Conservation (phyloP, 2,329 filamentous ascomycete species). For the Cytospora paraplurivora region DNA sequence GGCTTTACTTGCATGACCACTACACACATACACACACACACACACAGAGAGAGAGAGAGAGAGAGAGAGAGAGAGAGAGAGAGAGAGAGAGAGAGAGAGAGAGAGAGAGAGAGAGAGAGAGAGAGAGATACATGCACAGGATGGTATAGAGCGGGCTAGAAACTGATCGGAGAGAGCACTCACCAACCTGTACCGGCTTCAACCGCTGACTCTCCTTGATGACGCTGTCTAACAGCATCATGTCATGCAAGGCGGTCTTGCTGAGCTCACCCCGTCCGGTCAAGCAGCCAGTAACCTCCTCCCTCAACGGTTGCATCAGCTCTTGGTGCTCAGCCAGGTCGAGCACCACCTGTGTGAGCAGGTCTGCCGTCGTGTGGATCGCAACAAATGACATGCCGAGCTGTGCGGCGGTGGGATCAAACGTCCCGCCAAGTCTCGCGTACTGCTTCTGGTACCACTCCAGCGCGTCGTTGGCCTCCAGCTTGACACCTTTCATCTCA, state of each 20-base stretch:
- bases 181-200: conserved; percentile 16
- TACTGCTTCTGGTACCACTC: conserved; percentile 46
- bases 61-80: no score
- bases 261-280: conserved; percentile 37
- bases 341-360: conserved; percentile 41
- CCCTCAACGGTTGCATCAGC: conserved; percentile 40
- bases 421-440: conserved; percentile 31
- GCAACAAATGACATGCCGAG: conserved; percentile 42
- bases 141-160: neutral
- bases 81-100: no score
- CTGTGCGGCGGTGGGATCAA: conserved; percentile 40
- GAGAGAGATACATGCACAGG: neutral
- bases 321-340: conserved; percentile 46
- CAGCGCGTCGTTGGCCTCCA: conserved; percentile 11
- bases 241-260: conserved; percentile 40
- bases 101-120: no score
- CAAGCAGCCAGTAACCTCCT: neutral
- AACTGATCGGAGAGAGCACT: neutral
- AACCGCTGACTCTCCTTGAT: conserved; percentile 44
- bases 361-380: conserved; percentile 46
- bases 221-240: conserved; percentile 45
- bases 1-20: neutral
- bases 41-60: no score
- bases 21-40: neutral
- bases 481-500: conserved; percentile 16